Evolutionary conservation across 1,284 basidiomycete genomes (phyloP), one percentile per base, ranked within the genome.

Genomic region (Meira nashicola): DNA sequence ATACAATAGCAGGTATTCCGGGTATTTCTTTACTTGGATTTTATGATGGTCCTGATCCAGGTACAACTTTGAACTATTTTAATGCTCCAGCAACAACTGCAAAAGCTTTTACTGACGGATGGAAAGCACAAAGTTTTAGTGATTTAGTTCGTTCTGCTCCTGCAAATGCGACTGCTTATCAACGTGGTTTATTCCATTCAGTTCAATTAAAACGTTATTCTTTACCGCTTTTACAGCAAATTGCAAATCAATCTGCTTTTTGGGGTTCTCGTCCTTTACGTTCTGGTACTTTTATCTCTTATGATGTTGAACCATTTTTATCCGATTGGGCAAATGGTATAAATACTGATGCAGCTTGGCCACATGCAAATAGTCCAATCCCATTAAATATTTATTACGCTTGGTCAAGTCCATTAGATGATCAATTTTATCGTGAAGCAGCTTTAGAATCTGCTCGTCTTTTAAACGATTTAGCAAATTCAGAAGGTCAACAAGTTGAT

Each of bases 231-330:
- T 50, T 54, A 21, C 60, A 71, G 48, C 54, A 68, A 28, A 71
- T 71, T 40, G 52, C 62, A 17, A 61, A 62, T 54, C 59, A 68
- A 58, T 55, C 57, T 56, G 63, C 64, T 46, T 63, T 55, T 54
- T 65, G 60, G 25, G 66, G 64, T 4, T 28, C 39, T 10, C 54
- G 62, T 38, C n/a, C 15, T 19, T 21, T 61, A 11, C 60, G 62
- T 8, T 64, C 63, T 57, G 61, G 49, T 11, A 51, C 57, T 2
- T 53, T 72, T n/a, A 60, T 68, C 47, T 71, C 71, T 49, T 67
- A 68, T 50, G 71, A 69, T 40, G 71, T 72, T 7, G 67, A 72
- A 61, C 71, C 67, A 1, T 72, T 72, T 62, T 64, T 66, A 0
- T 53, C 60, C 23, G 28, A 33, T 33, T 33, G 28, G 28, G 51